Base-by-base conservation (phyloP, 2,329 filamentous ascomycete species). In the Akanthomyces lecanii region DNA sequence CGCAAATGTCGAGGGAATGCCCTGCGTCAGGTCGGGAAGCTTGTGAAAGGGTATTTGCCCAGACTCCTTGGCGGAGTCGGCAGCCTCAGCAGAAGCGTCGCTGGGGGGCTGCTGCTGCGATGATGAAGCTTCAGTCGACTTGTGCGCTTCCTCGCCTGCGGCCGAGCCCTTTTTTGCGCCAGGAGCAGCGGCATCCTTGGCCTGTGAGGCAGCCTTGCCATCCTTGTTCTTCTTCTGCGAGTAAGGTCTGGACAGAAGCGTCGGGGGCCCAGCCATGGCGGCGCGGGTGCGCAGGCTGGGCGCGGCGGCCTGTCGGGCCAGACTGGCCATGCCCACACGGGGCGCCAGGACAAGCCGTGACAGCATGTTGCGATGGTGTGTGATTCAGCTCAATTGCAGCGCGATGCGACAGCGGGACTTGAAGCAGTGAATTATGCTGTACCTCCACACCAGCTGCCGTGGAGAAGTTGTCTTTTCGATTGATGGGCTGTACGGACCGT, bases 21-120 rank as follows among this genome's bases (percentile, higher is more conserved):
- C 94, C 71, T 94, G 89, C n/a, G 92, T 95, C 51, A 98, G 82
- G 73, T 98, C 93, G 60, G 94, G 94, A 14, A 97, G 85, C 60
- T 91, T 88, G 70, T 88, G 83, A 59, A 85, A 81, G 28, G 86
- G 80, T 68, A 82, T 78, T 64, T 78, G 69, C 58, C 78, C 75
- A 57, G 59, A 71, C 69, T 58, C 79, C 76, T 54, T 71, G 40
- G 57, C 50, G 38, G 68, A 50, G 40, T 73, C 70, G 44, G 71
- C 47, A 45, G 54, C 54, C 12, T 45, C 62, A 36, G 53, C 30
- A 12, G 47, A 16, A 40, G 38, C 38, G 38, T 40, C 14, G 14
- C 10, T 16, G 38, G 38, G 33, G 5, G 5, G 38, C 14, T 40
- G 38, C 53, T 57, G 40, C 40, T 38, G 57, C 33, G 63, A 64